Percentiles rank a stretch among this genome's conserved stretches.
Conservation (phyloP, 495 filamentous ascomycete genomes). For the Talaromyces ruber region DNA sequence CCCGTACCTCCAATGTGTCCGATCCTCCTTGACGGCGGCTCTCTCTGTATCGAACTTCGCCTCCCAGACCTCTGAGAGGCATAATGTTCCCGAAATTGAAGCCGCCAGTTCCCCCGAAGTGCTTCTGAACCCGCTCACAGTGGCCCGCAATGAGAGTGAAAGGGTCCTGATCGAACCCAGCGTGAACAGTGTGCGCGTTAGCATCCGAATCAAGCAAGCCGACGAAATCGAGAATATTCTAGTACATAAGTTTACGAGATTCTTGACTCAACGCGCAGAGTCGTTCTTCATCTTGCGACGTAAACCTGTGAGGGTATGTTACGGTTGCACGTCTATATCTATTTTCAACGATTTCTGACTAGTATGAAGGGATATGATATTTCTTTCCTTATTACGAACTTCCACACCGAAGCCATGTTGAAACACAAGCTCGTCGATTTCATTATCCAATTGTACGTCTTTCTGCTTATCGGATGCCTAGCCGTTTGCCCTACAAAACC, state of each 20-base stretch:
- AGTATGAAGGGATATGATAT: conserved; percentile 84
- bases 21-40: conserved; percentile 86
- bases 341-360: not conserved
- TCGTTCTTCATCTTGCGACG: conserved; percentile 94
- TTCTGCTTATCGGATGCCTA: conserved; percentile 5
- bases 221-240: conserved; percentile 97
- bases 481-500: not conserved
- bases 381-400: conserved; percentile 96
- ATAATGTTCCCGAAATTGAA: conserved; percentile 97
- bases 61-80: conserved; percentile 88
- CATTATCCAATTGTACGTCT: conserved; percentile 69
- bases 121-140: conserved; percentile 79
- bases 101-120: conserved; percentile 87
- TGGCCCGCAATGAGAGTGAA: conserved; percentile 93
- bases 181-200: conserved; percentile 90
- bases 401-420: conserved; percentile 95
- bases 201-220: conserved; percentile 97
- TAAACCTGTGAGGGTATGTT: conserved; percentile 82
- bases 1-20: conserved; percentile 94
- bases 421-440: conserved; percentile 99
- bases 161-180: conserved; percentile 86
- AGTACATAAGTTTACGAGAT: conserved; percentile 96
- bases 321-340: conserved; percentile 5
- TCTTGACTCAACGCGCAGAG: conserved; percentile 91
- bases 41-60: conserved; percentile 96